Base-by-base conservation (phyloP, 108 stramenopile genomes). In the Nannochloropsis oceanica region DNA sequence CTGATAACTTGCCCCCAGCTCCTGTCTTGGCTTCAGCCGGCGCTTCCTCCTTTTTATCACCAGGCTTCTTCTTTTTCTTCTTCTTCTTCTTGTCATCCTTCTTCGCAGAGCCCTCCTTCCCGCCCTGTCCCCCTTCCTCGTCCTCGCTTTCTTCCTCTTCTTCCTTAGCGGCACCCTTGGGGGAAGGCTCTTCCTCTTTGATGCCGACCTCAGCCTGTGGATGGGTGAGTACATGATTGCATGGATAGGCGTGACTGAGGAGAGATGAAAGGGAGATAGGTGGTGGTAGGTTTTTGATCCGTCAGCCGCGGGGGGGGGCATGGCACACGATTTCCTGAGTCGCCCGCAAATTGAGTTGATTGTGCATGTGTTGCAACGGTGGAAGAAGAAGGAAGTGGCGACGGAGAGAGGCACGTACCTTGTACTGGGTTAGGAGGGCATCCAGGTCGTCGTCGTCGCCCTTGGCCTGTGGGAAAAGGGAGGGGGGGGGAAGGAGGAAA, bases 61-160 rank as follows among this genome's bases (percentile, higher is more conserved):
- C 25, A 13, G 80, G 8, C 44, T 85, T 84, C 87, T 89, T 89
- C 79, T 89, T 89, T 26, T 89, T 89, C 82, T 91, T 90, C 73
- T 90, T 90, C 81, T 90, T 90, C 84, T 86, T 90, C 42, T 87
- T 89, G 84, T 85, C 81, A 10, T 87, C 25, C 1, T 81, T 43
- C 25, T 85, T 83, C 0, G 13, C 87, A 12, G 80, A 84, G 42
- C 43, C 83, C 25, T 83, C 87, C 44, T 80, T 73, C n/a, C 59
- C 59, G 8, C 59, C 7, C 59, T n/a, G 22, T 8, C 22, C 59
- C n/a, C 22, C n/a, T 73, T 73, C 59, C n/a, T 73, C 59, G n/a
- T 73, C 59, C 22, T 73, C 59, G 59, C 59, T 73, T 73, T 73
- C 59, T n/a, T 73, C 59, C 59, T 73, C 59, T n/a, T 73, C 59